Evolutionary conservation across 768 basidiomycete species (phyloP), one percentile per base, ranked within the genome.

Genomic region (Suillus fuscotomentosus): DNA sequence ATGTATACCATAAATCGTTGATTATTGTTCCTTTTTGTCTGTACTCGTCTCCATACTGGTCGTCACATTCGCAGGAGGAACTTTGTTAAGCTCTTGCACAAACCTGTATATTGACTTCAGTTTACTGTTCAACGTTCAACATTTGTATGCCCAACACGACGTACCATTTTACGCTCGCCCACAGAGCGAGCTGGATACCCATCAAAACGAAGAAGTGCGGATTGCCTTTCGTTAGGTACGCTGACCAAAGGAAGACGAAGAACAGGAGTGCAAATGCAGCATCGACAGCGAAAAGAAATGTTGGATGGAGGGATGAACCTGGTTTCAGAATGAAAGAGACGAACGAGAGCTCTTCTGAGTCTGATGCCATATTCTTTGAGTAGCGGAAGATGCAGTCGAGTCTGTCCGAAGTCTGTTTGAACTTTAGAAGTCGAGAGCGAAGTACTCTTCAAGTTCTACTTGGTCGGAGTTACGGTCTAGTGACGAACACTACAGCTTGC

Each of bases 91-190:
- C 70, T 92, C 90, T 68, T 82, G 77, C n/a, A 89, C 82, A 70
- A 88, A 87, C 88, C 89, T 91, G 72, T 70, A 17, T 63, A 65
- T 69, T 69, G 48, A 38, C 60, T 68, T 54, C 41, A 63, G 8
- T 39, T 42, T 45, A 63, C 56, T 14, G 36, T 13, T 9, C 24
- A 62, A 39, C 17, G 36, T 10, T 9, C 24, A 61, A 39, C 15
- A 65, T 31, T 62, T 43, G 27, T 54, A 51, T 61, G 54, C 45
- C 48, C 10, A 59, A 48, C 48, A 11, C 11, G 17, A 75, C 82
- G 63, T 74, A 91, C 93, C 92, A 94, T 77, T 94, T 93, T 1
- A 93, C 81, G 68, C 88, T 92, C 38, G 79, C 88, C 92, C 91
- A 94, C 38, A 95, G 78, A 38, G 81, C 83, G 15, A 88, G 70